Conservation (phyloP, 139 green algal genomes). For the Dunaliella sp. region DNA sequence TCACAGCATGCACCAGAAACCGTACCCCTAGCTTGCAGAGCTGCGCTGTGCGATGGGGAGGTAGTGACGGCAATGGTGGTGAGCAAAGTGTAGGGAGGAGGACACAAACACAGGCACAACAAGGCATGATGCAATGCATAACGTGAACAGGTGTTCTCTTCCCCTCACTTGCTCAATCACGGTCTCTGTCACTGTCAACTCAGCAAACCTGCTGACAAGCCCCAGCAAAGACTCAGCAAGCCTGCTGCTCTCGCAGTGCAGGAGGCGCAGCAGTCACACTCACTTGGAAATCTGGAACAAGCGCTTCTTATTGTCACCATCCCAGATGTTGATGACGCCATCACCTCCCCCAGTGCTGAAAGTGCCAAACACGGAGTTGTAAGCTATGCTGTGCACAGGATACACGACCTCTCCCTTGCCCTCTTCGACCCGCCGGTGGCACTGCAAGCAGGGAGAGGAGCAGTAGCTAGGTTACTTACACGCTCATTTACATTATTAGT, state of each 20-base stretch:
- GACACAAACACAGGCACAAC: not conserved
- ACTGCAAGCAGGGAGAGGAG: slow-evolving; percentile 44
- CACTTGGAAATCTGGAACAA: slow-evolving; percentile 63
- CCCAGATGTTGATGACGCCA: slow-evolving; percentile 88
- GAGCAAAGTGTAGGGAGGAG: not conserved
- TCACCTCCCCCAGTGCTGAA: slow-evolving; percentile 92
- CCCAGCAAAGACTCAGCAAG: not conserved
- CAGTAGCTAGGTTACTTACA: not conserved
- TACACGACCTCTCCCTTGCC: slow-evolving; percentile 60
- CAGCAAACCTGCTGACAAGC: not conserved
- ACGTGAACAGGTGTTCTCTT: not conserved
- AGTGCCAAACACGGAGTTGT: slow-evolving; percentile 73
- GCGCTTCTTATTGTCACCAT: slow-evolving; percentile 90
- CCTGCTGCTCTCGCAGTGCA: not conserved
- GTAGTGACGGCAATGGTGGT: not conserved
- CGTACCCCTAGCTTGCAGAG: not conserved
- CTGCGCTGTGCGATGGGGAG: not conserved
- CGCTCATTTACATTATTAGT: not conserved
- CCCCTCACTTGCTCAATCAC: too few species aligned
- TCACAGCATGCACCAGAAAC: not conserved
- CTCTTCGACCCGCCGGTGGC: slow-evolving; percentile 73
- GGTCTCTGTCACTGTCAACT: not conserved
- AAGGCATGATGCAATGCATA: not conserved
- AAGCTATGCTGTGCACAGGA: slow-evolving; percentile 86
- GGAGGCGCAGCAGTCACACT: not conserved